Evolutionary conservation across 2,329 filamentous ascomycete genomes (phyloP).

Genomic region (Chrysoporthe puriensis): DNA sequence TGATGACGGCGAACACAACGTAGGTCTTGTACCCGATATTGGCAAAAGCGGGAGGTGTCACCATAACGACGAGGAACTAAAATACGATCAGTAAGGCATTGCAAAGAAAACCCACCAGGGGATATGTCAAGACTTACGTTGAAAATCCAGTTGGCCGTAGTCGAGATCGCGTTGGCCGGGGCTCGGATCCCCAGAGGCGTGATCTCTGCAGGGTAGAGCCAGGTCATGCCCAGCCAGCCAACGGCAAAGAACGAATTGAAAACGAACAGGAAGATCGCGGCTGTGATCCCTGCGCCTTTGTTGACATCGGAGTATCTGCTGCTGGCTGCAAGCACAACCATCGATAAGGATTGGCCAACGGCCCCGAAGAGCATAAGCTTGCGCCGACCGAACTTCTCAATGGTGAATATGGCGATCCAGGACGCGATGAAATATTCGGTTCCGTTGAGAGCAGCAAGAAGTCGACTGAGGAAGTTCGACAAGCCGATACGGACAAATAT

Average conservation of each 20-base stretch:
- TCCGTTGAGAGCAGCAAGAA: constrained; percentile 31
- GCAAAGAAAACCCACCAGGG: no score
- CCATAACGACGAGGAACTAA: constrained; percentile 67
- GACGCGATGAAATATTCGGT: constrained; percentile 31
- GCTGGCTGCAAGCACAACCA: constrained; percentile 49
- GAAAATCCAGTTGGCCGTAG: constrained; percentile 25
- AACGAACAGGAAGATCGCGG: constrained; percentile 49
- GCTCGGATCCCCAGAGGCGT: constrained; percentile 56
- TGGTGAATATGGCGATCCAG: constrained; percentile 29
- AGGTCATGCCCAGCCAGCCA: constrained; percentile 59
- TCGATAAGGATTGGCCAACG: constrained; percentile 57
- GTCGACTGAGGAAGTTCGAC: constrained; percentile 26
- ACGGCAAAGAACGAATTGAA: constrained; percentile 59
- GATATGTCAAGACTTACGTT: constrained; percentile 10
- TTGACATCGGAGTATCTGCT: constrained; percentile 38
- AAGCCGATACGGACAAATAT: constrained; percentile 32
- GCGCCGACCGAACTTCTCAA: constrained; percentile 32
- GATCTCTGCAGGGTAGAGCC: constrained; percentile 63
- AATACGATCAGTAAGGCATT: constrained; percentile 44
- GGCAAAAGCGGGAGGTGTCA: constrained; percentile 61
- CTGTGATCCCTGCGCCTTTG: constrained; percentile 36
- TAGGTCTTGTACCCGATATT: constrained; percentile 65
- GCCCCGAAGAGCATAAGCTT: constrained; percentile 50
- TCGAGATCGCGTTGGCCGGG: constrained; percentile 54
- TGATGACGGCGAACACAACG: constrained; percentile 69